phyloP scores from a whole-genome alignment of 345 rosid species.

The Sapria himalayana region DNA sequence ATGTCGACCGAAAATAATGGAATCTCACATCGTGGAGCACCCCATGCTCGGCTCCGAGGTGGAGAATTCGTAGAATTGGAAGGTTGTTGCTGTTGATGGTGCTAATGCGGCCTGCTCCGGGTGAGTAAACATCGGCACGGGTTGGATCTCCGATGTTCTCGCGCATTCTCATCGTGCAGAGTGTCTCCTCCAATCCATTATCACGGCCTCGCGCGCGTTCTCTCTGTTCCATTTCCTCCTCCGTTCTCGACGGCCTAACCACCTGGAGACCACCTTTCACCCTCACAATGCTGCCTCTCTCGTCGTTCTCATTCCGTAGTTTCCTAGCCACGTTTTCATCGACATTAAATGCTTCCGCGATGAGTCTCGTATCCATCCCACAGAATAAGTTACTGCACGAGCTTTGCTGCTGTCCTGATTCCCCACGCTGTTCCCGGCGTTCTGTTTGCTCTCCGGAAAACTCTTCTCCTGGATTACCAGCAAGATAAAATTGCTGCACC shows the following conservation, averaged over 20 bases:
- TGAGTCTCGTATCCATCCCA: slow-evolving; percentile 26
- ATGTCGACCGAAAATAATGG: not conserved
- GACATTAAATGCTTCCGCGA: slow-evolving; percentile 44
- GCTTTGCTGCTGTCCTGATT: slow-evolving; percentile 7
- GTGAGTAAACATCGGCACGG: slow-evolving; percentile 36
- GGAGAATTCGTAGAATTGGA: slow-evolving; percentile 30
- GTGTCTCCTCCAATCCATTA: slow-evolving; percentile 67
- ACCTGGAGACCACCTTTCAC: slow-evolving; percentile 29
- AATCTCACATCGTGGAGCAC: slow-evolving; percentile 14
- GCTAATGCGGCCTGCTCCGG: slow-evolving; percentile 29
- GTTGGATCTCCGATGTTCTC: slow-evolving; percentile 47
- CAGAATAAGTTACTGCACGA: slow-evolving; percentile 30
- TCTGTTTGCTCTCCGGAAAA: slow-evolving; percentile 8
- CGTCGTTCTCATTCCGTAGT: slow-evolving; percentile 25
- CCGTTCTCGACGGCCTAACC: slow-evolving; percentile 22
- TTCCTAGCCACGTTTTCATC: slow-evolving; percentile 17
- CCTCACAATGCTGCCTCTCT: slow-evolving; percentile 36
- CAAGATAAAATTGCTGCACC: slow-evolving; percentile 32
- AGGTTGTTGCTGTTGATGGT: slow-evolving; percentile 37
- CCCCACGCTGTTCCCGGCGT: not conserved
- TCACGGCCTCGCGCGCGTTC: not conserved
- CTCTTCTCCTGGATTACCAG: slow-evolving; percentile 44
- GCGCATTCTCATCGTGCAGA: slow-evolving; percentile 35
- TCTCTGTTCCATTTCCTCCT: too few relatives aligned
- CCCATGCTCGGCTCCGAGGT: slow-evolving; percentile 41